Conservation (phyloP, 1,139 yeast genomes). For the Yamadazyma atlantica region DNA sequence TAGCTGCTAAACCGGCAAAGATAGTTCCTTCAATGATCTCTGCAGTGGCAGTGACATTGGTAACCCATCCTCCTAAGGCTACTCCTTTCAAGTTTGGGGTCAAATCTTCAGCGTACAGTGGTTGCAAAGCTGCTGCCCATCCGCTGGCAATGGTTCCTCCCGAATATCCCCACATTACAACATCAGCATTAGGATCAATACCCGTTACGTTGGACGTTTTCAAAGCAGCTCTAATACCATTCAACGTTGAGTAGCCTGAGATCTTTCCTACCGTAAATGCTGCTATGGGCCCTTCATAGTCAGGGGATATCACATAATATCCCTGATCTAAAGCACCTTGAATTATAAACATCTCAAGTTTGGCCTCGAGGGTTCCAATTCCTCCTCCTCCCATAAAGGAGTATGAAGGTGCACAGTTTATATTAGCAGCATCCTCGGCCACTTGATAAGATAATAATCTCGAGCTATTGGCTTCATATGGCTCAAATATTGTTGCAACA, state of each 20-base stretch:
- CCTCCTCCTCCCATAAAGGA: slow-evolving; percentile 24
- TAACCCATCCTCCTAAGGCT: slow-evolving; percentile 34
- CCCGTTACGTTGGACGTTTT: slow-evolving; percentile 27
- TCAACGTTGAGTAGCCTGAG: slow-evolving; percentile 32
- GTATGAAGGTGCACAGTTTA: slow-evolving; percentile 35
- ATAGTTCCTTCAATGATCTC: slow-evolving; percentile 24
- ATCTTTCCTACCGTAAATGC: slow-evolving; percentile 32
- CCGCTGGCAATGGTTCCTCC: slow-evolving; percentile 41
- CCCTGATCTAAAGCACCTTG: slow-evolving; percentile 24
- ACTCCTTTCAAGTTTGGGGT: slow-evolving; percentile 23
- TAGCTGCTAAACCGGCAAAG: slow-evolving; percentile 28
- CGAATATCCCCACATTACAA: slow-evolving; percentile 39
- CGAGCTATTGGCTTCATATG: slow-evolving; percentile 27
- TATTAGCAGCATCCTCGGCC: slow-evolving; percentile 32
- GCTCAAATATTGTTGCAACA: slow-evolving; percentile 33
- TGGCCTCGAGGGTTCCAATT: slow-evolving; percentile 18
- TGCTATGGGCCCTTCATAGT: slow-evolving; percentile 32
- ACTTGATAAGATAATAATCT: slow-evolving; percentile 31
- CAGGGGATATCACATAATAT: slow-evolving; percentile 35
- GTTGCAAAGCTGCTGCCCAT: slow-evolving; percentile 39
- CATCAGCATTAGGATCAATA: slow-evolving; percentile 24
- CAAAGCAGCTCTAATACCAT: slow-evolving; percentile 32
- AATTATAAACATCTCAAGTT: slow-evolving; percentile 27
- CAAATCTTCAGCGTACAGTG: slow-evolving; percentile 36
- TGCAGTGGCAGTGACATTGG: slow-evolving; percentile 25